Conservation (phyloP, 192 early-diverging fungal genomes). For the Oehlia diaphana region DNA sequence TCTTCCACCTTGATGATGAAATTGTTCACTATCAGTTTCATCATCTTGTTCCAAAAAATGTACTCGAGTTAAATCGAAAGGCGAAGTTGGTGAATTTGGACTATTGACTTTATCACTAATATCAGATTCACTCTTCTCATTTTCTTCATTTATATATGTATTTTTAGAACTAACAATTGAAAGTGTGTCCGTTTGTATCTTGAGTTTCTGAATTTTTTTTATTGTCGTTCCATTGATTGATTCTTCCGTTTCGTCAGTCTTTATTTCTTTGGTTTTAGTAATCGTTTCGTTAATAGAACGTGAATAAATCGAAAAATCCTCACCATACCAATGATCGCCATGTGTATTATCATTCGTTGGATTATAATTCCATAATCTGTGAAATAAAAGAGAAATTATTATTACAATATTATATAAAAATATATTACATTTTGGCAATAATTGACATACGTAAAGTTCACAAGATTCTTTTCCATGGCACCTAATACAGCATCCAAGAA, state of each 20-base stretch:
- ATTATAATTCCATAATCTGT: slow-evolving; percentile 84
- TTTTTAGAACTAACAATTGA: no score
- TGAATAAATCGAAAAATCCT: slow-evolving; percentile 79
- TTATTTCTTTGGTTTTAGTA: neutral
- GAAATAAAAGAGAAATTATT: neutral
- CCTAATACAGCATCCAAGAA: slow-evolving; percentile 78
- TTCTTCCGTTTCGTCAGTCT: neutral
- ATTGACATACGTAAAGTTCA: slow-evolving; percentile 68
- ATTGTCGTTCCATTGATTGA: neutral
- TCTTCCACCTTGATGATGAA: slow-evolving; percentile 70
- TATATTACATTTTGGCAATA: neutral
- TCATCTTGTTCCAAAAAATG: slow-evolving; percentile 38
- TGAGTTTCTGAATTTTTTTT: neutral
- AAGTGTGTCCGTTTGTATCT: neutral
- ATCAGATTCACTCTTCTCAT: neutral
- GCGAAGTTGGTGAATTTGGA: slow-evolving; percentile 26
- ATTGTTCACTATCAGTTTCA: slow-evolving; percentile 33
- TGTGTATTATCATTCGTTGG: slow-evolving; percentile 72
- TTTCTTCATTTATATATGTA: neutral
- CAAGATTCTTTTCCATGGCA: slow-evolving; percentile 70
- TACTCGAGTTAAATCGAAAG: slow-evolving; percentile 52
- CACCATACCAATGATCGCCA: slow-evolving; percentile 86
- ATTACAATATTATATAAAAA: neutral
- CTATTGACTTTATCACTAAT: neutral
- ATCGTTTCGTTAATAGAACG: slow-evolving; percentile 17